These are phyloP conservation scores for Hymenoscyphus infarciens DNA, from an alignment of 2,329 filamentous ascomycete genomes.

Conservation along the genomic window DNA sequence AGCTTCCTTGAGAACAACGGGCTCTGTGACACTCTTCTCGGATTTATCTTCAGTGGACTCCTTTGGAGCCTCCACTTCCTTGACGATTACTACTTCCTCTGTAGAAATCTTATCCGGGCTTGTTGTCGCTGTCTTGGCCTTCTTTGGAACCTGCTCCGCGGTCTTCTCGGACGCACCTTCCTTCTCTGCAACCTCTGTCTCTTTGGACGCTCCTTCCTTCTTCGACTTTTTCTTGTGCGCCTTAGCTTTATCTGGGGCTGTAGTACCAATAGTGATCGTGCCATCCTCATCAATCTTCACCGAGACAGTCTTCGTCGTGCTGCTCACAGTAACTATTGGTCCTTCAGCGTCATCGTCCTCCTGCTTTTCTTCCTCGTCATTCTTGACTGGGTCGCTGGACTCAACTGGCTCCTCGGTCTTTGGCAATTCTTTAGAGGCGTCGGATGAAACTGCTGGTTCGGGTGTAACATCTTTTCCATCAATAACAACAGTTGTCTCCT, in stretches of 20 bases:
- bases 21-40: no score
- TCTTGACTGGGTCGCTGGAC: not conserved
- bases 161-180: no score
- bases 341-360: not conserved
- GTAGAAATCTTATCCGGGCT: not conserved
- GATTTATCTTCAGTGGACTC: no score
- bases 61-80: no score
- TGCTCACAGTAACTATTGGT: conserved; percentile 4
- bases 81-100: no score
- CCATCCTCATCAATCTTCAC: conserved; percentile 15
- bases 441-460: not conserved
- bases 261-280: conserved; percentile 13
- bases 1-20: not conserved
- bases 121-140: not conserved
- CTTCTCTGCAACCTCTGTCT: not conserved
- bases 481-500: conserved; percentile 10
- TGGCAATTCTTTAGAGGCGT: not conserved
- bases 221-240: not conserved
- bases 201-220: not conserved
- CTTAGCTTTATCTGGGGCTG: not conserved
- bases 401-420: not conserved
- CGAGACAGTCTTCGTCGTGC: conserved; percentile 5
- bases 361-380: not conserved
- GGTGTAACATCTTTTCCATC: not conserved
- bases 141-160: not conserved